Base-by-base conservation (phyloP, 805 yeast genomes). In the Candida tibetensis region DNA sequence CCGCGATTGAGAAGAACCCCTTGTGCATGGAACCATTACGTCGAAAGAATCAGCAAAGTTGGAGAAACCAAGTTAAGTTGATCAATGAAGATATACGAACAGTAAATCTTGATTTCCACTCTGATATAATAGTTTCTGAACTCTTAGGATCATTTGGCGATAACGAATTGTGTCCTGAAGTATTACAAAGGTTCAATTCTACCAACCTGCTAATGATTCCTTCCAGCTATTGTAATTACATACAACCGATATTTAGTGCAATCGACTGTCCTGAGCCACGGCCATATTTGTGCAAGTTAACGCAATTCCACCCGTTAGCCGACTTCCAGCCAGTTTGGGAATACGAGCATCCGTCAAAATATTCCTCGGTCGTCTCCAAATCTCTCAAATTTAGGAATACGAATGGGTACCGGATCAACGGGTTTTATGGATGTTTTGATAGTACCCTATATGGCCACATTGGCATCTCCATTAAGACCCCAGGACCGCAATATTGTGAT, bases 101-200 rank as follows among this genome's bases (percentile, higher is more conserved):
- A 5, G 44, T 54, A 9, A 63, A 65, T 10, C 32, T 31, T 32
- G 34, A 17, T 2, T 31, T 15, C 28, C 22, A 26, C 13, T 70
- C 73, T 39, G 74, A 85, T 52, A 51, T 90, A 30, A 73, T 89
- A 6, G 71, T 91, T 1, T 83, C 95, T 30, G 97, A 90, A 57
- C 64, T 91, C 5, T 59, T 90, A 18, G 97, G 97, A 4, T 85
- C 95, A 12, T 85, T 91, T 63, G 97, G 95, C 3, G 91, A 95
- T 57, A 91, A 90, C 58, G 97, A 90, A 55, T 68, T 87, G 13
- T 74, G 86, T 6, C 97, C 98, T 0, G 98, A 90, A 56, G 81
- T 93, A 41, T 42, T 66, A 13, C 33, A 34, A 1, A 32, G 26
- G 7, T 57, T 87, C 2, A 66, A 64, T 31, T 51, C 70, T 13